These are phyloP conservation scores for Wickerhamiella australiensis DNA, from an alignment of 805 yeast genomes.

Conservation along the genomic window DNA sequence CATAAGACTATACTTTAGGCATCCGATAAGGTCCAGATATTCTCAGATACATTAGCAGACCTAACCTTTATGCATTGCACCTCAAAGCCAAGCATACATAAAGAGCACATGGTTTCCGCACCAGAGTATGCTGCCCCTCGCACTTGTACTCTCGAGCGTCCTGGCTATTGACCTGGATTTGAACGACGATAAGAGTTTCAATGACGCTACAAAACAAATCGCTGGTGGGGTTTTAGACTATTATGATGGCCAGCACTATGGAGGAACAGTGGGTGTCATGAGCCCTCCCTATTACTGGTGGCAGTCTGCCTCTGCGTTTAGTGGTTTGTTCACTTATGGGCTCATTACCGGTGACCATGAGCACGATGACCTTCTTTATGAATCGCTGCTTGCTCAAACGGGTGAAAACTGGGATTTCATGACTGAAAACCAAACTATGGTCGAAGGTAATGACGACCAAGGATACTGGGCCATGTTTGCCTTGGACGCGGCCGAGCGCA, in stretches of 20 bases:
- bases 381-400: conserved; percentile 53
- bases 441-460: conserved; percentile 86
- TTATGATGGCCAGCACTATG: conserved; percentile 51
- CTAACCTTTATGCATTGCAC: conserved; percentile 1
- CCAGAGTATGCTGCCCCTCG: not conserved
- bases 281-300: conserved; percentile 71
- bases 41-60: not conserved
- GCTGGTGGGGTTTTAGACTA: conserved; percentile 65
- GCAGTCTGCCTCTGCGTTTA: conserved; percentile 67
- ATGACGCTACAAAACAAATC: conserved; percentile 44
- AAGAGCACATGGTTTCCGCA: not conserved
- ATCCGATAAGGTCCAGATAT: not conserved
- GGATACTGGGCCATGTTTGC: conserved; percentile 81
- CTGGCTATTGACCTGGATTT: conserved; percentile 18
- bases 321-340: conserved; percentile 59
- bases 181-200: conserved; percentile 17
- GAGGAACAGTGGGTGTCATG: conserved; percentile 62
- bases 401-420: conserved; percentile 53
- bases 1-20: too few relatives aligned
- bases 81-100: not conserved
- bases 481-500: conserved; percentile 67
- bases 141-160: not conserved
- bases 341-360: conserved; percentile 56
- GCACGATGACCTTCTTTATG: conserved; percentile 41
- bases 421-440: conserved; percentile 63